Conservation (phyloP, 2,329 filamentous ascomycete genomes). For the Capronia epimyces region DNA sequence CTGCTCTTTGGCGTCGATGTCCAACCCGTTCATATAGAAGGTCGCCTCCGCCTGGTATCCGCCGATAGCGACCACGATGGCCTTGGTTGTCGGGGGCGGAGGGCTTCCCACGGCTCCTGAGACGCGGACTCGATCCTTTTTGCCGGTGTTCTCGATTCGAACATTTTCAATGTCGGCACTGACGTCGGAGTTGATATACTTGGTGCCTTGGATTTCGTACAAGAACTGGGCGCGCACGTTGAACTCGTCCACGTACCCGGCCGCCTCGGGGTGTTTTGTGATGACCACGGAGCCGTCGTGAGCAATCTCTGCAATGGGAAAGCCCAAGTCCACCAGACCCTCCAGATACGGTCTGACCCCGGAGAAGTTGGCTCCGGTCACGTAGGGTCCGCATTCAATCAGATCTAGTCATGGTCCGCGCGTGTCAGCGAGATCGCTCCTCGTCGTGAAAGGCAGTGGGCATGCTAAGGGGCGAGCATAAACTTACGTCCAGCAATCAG, state of each 20-base stretch:
- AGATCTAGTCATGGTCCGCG: too few species aligned
- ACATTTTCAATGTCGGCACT: conserved; percentile 40
- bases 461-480: not conserved
- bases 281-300: conserved; percentile 43
- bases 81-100: conserved; percentile 48
- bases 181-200: conserved; percentile 47
- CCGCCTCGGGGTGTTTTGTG: conserved; percentile 42
- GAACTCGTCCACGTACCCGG: conserved; percentile 37
- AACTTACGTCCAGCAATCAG: conserved; percentile 31
- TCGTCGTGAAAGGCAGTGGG: not conserved
- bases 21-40: conserved; percentile 44
- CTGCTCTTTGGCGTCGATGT: conserved; percentile 40
- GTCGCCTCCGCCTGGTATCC: conserved; percentile 45
- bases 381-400: conserved; percentile 31
- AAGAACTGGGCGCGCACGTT: conserved; percentile 44
- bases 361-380: conserved; percentile 17
- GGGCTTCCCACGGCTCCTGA: conserved; percentile 38
- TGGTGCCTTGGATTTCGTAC: conserved; percentile 46
- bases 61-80: conserved; percentile 45
- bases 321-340: conserved; percentile 34
- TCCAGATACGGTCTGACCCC: conserved; percentile 38
- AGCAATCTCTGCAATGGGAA: conserved; percentile 48
- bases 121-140: conserved; percentile 36
- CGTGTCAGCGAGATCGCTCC: too few species aligned
- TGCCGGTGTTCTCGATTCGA: conserved; percentile 33